Evolutionary conservation across 2,329 filamentous ascomycete genomes (phyloP), one percentile per base, ranked within the genome.

Genomic region (Xylogone sp.): DNA sequence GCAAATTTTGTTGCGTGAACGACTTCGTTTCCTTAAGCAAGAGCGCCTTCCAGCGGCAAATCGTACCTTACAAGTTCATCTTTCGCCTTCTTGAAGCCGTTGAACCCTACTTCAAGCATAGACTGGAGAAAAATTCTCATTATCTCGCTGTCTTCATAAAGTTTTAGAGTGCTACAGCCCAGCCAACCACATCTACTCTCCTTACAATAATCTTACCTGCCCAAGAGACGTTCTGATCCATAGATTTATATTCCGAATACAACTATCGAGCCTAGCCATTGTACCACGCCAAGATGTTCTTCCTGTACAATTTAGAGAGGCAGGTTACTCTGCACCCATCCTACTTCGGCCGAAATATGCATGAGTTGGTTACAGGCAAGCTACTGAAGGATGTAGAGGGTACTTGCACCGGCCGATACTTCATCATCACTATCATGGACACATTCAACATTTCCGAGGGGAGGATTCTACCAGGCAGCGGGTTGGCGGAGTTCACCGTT

Each of bases 381-480:
- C 83, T 99, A 22, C 81, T 96, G 58, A 87, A 89, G 66, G 93
- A 97, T 68, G 90, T 97, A 56, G 94, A 99, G 73, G 94, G 94
- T 21, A 93, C 89, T 42, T 97, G 92, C 71, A 94, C 91, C 2
- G 94, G 94, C 53, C 90, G 90, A 68, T 97, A 96, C 77, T 97
- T 94, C 71, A 95, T 99, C 67, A 94, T 99, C 63, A 94, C 91
- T 66, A 95, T 99, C 65, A 93, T 99, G 83, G 92, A 97, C 70
- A 89, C 92, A 46, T 92, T 95, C 64, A 89, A 97, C 61, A 93
- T 97, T 64, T 95, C 90, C 16, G 91, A 96, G 66, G 92, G 92
- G 12, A 87, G 90, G 61, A 93, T 99, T 56, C 81, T 97, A 51
- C 93, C 94, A 2, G 90, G 93, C 8, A 96, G 88, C 56, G 94